A percentile compares a stretch with the other conserved stretches of the same genome.
Evolutionary conservation across 768 basidiomycete genomes (phyloP).

Genomic region (Termitomyces bulborhizus): DNA sequence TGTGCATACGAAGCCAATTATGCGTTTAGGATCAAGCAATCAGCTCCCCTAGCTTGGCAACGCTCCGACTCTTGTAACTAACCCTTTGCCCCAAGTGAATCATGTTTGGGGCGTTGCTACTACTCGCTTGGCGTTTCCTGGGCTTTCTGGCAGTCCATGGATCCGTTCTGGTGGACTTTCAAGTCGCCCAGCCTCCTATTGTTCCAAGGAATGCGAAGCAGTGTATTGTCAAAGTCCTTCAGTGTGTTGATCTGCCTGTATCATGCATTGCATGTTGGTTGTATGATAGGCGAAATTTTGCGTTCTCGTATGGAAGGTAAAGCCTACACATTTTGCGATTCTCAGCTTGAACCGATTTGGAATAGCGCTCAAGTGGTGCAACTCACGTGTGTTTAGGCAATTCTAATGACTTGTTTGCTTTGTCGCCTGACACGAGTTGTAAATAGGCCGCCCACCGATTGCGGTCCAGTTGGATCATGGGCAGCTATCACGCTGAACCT

Average conservation of each 20-base stretch:
- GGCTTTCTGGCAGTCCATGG: conserved; percentile 24
- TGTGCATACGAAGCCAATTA: neutral
- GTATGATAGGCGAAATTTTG: conserved; percentile 56
- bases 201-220: conserved; percentile 54
- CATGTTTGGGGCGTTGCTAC: conserved; percentile 13
- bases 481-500: conserved; percentile 70
- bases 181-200: conserved; percentile 67
- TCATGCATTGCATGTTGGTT: conserved; percentile 1
- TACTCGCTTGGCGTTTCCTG: conserved; percentile 11
- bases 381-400: conserved; percentile 37
- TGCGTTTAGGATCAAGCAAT: neutral
- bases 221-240: conserved; percentile 59
- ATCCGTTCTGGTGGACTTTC: conserved; percentile 55
- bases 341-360: neutral
- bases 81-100: neutral
- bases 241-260: conserved; percentile 32
- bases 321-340: neutral
- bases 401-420: neutral
- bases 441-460: conserved; percentile 62
- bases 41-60: conserved; percentile 1
- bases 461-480: conserved; percentile 68
- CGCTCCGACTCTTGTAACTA: neutral
- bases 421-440: neutral
- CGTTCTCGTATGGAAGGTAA: conserved; percentile 62
- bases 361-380: conserved; percentile 58